Evolutionary conservation across 2,329 filamentous ascomycete species (phyloP).

Genomic region (Microdochium bolleyi): DNA sequence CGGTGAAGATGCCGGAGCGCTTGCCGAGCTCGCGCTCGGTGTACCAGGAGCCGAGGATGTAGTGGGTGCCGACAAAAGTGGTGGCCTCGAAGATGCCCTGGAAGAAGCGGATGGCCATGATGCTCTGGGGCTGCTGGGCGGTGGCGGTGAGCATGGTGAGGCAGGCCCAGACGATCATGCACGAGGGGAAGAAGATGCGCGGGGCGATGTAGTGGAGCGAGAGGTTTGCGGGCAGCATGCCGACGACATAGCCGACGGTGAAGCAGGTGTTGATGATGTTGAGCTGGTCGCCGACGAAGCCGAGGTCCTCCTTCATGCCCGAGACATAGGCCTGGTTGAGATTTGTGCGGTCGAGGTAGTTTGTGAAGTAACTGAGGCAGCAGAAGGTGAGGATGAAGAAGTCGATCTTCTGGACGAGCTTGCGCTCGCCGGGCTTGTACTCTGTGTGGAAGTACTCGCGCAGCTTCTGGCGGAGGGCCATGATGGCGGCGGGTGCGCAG

Average conservation of each 20-base stretch:
- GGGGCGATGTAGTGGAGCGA: constrained; percentile 26
- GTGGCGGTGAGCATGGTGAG: constrained; percentile 24
- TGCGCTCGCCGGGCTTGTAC: constrained; percentile 25
- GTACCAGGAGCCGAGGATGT: constrained; percentile 33
- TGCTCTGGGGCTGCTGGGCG: constrained; percentile 19
- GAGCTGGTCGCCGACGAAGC: constrained; percentile 18
- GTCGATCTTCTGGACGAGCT: constrained; percentile 49
- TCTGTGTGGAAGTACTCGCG: constrained; percentile 19
- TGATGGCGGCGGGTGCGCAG: constrained; percentile 2
- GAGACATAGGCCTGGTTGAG: constrained; percentile 25
- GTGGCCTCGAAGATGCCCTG: constrained; percentile 28
- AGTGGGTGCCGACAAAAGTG: constrained; percentile 35
- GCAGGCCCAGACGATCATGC: constrained; percentile 24
- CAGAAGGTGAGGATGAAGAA: constrained; percentile 59
- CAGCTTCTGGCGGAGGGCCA: constrained; percentile 11
- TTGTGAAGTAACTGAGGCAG: constrained; percentile 48
- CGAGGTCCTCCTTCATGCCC: constrained; percentile 23
- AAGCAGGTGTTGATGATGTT: constrained; percentile 21
- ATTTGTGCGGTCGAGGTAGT: constrained; percentile 32
- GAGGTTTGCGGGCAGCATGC: constrained; percentile 25
- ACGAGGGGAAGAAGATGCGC: constrained; percentile 22
- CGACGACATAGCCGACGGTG: constrained; percentile 24
- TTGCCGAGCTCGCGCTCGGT: constrained; percentile 37
- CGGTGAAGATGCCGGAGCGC: constrained; percentile 29
- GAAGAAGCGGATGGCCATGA: constrained; percentile 28